Base-by-base conservation (phyloP, 2,329 filamentous ascomycete species). In the Parastagonospora nodorum region DNA sequence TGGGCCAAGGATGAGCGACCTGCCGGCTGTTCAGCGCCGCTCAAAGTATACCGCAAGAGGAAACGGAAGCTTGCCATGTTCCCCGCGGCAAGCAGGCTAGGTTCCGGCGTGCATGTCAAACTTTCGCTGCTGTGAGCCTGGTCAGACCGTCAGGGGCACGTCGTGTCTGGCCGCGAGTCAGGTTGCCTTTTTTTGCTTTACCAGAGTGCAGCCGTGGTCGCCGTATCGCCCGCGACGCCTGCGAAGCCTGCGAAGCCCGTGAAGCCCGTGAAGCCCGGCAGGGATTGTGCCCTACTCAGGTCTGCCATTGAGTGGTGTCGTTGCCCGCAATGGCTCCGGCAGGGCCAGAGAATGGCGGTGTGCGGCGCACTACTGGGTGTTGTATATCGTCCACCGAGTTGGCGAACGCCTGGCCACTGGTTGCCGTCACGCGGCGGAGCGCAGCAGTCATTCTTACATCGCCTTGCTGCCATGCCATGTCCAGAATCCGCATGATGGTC, bases 281-380 rank as follows among this genome's bases (percentile, higher is more conserved):
- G 38, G 44, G 42, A 16, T 41, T 42, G 14, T 30, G 35, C 49
- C 50, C 45, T 55, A 54, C 49, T 49, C 49, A 48, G 50, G 45
- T 55, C 51, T 47, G 57, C 52, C 46, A 51, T 51, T 24, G 47
- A 45, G 53, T 48, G 48, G 45, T 61, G 58, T 61, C 58, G 61
- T 5, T 24, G 30, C 30, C 59, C 59, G 61, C 58, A 51, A 65
- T 65, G 51, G 54, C 58, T 63, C 63, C 60, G 57, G 38, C 53
- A 49, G 46, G 53, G 33, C 38, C 48, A 54, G 53, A 63, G 63
- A 67, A 63, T 64, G 64, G 70, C 70, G 69, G 69, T 72, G 70
- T 57, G 32, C 42, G 31, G 9, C 11, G 16, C 37, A 28, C 9
- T 24, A 24, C 19, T 24, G 19, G 19, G 19, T 24, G 19, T 24